Conservation (phyloP, 768 basidiomycete species). For the Coprinellus micaceus region DNA sequence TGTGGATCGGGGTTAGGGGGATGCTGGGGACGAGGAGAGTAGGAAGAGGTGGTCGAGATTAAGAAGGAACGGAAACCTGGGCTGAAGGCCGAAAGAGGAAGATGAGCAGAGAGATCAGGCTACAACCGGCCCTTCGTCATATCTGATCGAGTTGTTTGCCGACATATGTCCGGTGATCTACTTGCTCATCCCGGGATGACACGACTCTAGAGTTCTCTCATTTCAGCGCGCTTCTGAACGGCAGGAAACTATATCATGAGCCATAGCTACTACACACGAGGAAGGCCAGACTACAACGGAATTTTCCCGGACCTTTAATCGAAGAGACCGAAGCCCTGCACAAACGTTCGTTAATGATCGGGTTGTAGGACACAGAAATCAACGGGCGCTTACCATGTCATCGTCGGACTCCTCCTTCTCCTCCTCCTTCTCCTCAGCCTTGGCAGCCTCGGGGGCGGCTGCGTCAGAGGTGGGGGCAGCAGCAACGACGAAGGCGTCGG, state of each 20-base stretch:
- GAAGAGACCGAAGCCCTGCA: slow-evolving; percentile 90
- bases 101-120: slow-evolving; percentile 22
- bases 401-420: slow-evolving; percentile 86
- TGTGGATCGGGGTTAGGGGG: slow-evolving; percentile 4
- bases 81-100: slow-evolving; percentile 25
- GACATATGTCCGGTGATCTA: not conserved
- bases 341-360: slow-evolving; percentile 21
- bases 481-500: slow-evolving; percentile 91
- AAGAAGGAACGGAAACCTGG: slow-evolving; percentile 24
- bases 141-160: slow-evolving; percentile 1
- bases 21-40: too few relatives aligned
- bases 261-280: not conserved
- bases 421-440: slow-evolving; percentile 71
- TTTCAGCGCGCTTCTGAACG: too few relatives aligned
- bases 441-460: slow-evolving; percentile 55
- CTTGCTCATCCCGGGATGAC: not conserved
- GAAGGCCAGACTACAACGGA: slow-evolving; percentile 13
- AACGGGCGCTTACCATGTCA: slow-evolving; percentile 65
- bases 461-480: slow-evolving; percentile 58
- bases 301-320: slow-evolving; percentile 47
- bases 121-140: not conserved
- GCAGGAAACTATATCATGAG: not conserved
- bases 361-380: not conserved
- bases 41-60: not conserved
- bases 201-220: not conserved